Base-by-base conservation (phyloP, 2,329 filamentous ascomycete species). In the Aureobasidium sp. region DNA sequence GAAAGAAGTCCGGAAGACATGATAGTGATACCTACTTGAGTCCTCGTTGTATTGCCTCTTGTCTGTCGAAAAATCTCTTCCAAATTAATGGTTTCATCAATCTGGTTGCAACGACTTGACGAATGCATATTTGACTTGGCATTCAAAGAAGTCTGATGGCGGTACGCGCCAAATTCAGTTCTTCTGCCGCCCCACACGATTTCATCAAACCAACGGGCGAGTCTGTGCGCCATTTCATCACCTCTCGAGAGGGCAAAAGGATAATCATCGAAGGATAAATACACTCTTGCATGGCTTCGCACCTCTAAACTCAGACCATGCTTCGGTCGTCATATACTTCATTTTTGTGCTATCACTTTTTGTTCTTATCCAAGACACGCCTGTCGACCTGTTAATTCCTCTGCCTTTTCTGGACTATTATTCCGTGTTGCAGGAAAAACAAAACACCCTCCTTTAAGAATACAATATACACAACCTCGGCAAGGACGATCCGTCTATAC, bases 161-260 rank as follows among this genome's bases (percentile, higher is more conserved):
- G 27, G 9, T 9, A 34, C 9, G 39, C 20, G 52, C n/a, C 51
- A 53, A 41, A 15, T 20, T 41, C 27, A 32, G 32, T 9, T 9
- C 7, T 48, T 7, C 37, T 42, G 36, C 23, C 20, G 50, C 50
- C 27, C 53, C 53, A 56, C 52, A 34, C 39, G 17, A 20, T 20
- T 32, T 32, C 27, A 46, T 41, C 51, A 53, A 53, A 7, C 34
- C 13, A 42, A 46, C 53, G 39, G 34, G 36, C 13, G 36, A 27
- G 51, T 17, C 51, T 55, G 51, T 41, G 51, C 51, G 51, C 36
- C 51, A 55, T 55, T 55, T 55, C 51, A 55, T 55, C 51, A 55
- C 51, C 26, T 41, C 36, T 15, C 13, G n/a, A 26, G 48, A 53
- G 20, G 34, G 50, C n/a, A 53, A 53, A 53, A 53, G 50, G 50